Evolutionary conservation across 2,329 filamentous ascomycete genomes (phyloP), one percentile per base, ranked within the genome.

Genomic region (Trichophyton mentagrophytes): DNA sequence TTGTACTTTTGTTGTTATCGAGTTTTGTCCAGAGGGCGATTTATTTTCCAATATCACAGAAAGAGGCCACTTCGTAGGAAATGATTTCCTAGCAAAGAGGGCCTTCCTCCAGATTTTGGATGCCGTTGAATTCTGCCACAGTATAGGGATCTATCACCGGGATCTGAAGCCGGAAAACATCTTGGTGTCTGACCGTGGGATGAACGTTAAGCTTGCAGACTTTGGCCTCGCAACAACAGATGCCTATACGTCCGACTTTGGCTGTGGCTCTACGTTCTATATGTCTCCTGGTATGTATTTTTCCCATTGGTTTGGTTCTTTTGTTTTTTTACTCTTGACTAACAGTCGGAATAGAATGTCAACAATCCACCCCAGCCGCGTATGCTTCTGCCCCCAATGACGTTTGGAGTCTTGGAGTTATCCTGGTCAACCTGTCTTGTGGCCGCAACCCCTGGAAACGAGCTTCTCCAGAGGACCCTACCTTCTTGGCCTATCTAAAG

Each of bases 401-500:
- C 75, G 85, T 97, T 68, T 99, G 93, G 93, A 92, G 89, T 70
- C 82, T 99, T n/a, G 93, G 93, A 67, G 92, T 99, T 59, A 96
- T 99, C 72, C 82, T 99, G 63, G 90, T 99, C 69, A 99, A 99
- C 79, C 81, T 99, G 67, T 95, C 90, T 58, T 99, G 93, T 77
- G 93, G 93, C 71, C 90, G 93, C 73, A 99, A 99, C 76, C 93
- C 93, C 62, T 99, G 93, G 93, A 97, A 97, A 78, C 88, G 93
- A 73, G 93, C 93, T 64, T 96, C 90, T 11, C 80, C 85, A 67
- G 90, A 96, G 73, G 93, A 99, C 75, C 90, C 90, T 65, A 97
- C 93, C 53, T 99, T 97, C 82, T 85, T 88, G 69, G 91, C 91
- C 60, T 97, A 88, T 76, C 82, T 88, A 67, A 87, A 87, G 78